Evolutionary conservation across 345 rosid species (phyloP), one percentile per base, ranked within the genome.

Genomic region (Cardamine resedifolia): DNA sequence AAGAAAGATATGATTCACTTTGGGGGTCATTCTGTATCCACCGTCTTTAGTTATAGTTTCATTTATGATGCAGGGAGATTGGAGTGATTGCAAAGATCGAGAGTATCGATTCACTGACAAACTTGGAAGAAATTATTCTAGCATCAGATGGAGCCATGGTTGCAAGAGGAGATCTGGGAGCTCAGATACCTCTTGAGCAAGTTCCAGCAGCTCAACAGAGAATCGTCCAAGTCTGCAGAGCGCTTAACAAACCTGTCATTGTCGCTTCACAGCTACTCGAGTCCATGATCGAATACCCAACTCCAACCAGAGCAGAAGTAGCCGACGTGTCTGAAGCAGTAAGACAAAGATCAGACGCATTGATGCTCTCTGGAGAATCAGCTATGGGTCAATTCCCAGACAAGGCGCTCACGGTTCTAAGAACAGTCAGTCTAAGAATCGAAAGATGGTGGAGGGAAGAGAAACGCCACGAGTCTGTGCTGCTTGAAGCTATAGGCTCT

Each of bases 321-420:
- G 98, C 99, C 3, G 98, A 96, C 73, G 97, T 96, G 34, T 96
- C 99, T 14, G 99, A 96, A 77, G 98, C 99, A 23, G 97, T 96
- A 57, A 88, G 99, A 81, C 99, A 96, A 81, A 78, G 97, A 75
- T 85, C 99, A 20, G 99, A 96, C 81, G 99, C 96, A 57, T 78
- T 92, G 74, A 92, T 92, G 98, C 96, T 96, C 72, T 96, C 99
- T 72, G 98, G 98, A 50, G 99, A 96, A 83, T 96, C 99, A 9
- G 99, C 99, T 24, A 96, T 96, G 99, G 99, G 99, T 51, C 99
- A 92, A 76, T 96, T 52, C 85, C 98, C 99, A 2, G 99, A 96
- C 15, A 96, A 96, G 83, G 96, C 99, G 48, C 80, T 96, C 68
- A 62, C 97, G 4, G 98, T 96, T 81, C 88, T 92, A 18, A 86